A percentile compares a stretch with the other conserved stretches of the same genome.
Conservation (phyloP, 306 rosid species). For the Quercus alba region DNA sequence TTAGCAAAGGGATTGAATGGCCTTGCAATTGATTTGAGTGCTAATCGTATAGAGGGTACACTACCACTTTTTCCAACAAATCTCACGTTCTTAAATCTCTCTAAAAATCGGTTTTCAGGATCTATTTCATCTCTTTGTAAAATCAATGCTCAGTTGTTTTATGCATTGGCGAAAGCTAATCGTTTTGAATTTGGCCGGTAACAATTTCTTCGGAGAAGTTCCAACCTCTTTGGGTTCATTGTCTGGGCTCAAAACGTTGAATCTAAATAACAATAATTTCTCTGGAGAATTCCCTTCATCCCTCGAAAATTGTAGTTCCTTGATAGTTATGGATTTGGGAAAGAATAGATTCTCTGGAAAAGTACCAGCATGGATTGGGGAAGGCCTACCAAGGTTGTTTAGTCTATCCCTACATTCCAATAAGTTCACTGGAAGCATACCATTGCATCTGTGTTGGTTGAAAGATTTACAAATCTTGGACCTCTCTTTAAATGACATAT, state of each 20-base stretch:
- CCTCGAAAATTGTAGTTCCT: background rate
- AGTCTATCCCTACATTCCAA: no score
- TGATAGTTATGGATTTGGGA: slow-evolving; percentile 22
- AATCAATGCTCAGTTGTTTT: background rate
- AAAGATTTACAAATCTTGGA: no score
- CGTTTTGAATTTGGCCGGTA: background rate
- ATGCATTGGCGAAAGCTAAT: fast-evolving
- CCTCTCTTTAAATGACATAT: no score
- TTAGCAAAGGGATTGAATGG: background rate
- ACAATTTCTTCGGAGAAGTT: background rate
- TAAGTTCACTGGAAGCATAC: no score
- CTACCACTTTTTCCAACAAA: background rate
- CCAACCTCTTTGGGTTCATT: background rate
- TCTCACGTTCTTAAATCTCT: background rate
- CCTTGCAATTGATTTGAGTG: slow-evolving; percentile 13
- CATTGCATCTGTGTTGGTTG: no score
- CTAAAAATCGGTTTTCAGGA: background rate
- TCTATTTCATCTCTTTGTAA: background rate
- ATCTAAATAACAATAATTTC: background rate
- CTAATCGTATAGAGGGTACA: slow-evolving; percentile 24
- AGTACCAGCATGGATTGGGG: slow-evolving; percentile 25
- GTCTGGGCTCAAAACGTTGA: fast-evolving
- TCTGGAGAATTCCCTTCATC: background rate
- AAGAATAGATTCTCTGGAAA: slow-evolving; percentile 20
- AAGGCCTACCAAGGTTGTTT: background rate